These are phyloP conservation scores for Trichaptum fuscoviolaceum DNA, from an alignment of 768 basidiomycete species.

Conservation along the genomic window DNA sequence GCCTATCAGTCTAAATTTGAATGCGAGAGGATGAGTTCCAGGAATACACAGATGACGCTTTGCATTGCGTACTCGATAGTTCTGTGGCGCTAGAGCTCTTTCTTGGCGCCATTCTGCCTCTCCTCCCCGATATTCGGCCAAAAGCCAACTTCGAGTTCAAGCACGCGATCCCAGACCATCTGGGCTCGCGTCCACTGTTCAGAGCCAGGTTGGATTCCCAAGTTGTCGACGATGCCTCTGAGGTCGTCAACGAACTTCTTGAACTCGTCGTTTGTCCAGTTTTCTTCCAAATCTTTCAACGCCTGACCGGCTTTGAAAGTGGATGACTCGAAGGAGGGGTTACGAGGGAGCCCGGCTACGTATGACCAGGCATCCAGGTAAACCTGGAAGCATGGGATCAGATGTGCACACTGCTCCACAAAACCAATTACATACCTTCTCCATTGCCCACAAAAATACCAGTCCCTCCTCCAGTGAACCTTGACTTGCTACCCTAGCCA, in stretches of 20 bases:
- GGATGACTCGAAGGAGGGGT: conserved; percentile 46
- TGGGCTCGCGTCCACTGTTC: conserved; percentile 37
- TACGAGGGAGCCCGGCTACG: conserved; percentile 25
- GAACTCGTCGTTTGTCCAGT: conserved; percentile 37
- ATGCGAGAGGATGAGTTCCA: too few species aligned
- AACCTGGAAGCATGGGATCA: conserved; percentile 36
- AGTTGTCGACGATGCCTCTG: conserved; percentile 39
- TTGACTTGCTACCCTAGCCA: conserved; percentile 43
- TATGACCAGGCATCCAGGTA: conserved; percentile 66
- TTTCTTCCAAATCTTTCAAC: conserved; percentile 11
- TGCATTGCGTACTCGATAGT: not conserved
- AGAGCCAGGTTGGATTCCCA: conserved; percentile 32
- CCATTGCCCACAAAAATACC: conserved; percentile 77
- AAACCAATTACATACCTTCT: conserved; percentile 40
- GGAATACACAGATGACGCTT: not conserved
- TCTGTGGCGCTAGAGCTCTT: not conserved
- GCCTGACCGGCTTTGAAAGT: conserved; percentile 1
- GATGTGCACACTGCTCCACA: not conserved
- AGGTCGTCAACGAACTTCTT: conserved; percentile 47
- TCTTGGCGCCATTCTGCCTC: not conserved
- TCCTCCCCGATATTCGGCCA: conserved; percentile 48
- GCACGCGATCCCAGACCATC: conserved; percentile 48
- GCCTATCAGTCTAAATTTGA: too few species aligned
- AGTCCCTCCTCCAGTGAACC: conserved; percentile 56
- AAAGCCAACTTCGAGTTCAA: conserved; percentile 57